Percentiles rank a stretch among this genome's conserved stretches.
phyloP scores from a whole-genome alignment of 192 early-diverging fungal genomes.

The Coemansia javaensis region DNA sequence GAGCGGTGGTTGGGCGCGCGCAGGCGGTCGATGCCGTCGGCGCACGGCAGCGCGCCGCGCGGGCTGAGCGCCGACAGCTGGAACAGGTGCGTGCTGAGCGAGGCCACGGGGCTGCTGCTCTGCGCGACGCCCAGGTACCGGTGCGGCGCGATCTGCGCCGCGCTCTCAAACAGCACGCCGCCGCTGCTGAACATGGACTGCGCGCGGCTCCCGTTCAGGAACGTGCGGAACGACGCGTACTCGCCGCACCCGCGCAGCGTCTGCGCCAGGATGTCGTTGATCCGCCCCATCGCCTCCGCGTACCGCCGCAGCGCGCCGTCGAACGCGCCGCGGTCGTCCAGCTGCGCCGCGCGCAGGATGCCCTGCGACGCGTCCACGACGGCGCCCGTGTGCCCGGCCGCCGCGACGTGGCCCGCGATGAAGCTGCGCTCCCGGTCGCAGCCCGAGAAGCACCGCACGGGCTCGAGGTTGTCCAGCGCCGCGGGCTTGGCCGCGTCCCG shows the following conservation, averaged over 20 bases:
- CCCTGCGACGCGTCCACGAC: conserved; percentile 60
- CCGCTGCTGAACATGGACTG: conserved; percentile 90
- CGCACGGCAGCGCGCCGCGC: conserved; percentile 72
- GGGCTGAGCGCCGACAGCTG: conserved; percentile 78
- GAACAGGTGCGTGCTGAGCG: conserved; percentile 80
- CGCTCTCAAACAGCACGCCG: conserved; percentile 81
- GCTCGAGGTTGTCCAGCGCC: conserved; percentile 66
- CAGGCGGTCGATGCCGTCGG: conserved; percentile 67
- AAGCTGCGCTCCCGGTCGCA: conserved; percentile 74
- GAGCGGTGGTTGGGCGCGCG: conserved; percentile 75
- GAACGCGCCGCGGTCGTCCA: conserved; percentile 58
- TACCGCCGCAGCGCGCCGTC: conserved; percentile 56
- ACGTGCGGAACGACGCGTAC: conserved; percentile 85
- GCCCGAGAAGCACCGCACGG: conserved; percentile 76
- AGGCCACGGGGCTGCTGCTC: conserved; percentile 82
- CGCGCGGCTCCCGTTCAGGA: conserved; percentile 84
- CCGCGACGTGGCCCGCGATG: conserved; percentile 84
- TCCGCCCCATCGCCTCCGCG: conserved; percentile 57
- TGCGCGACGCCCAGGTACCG: conserved; percentile 78
- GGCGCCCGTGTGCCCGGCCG: conserved; percentile 68
- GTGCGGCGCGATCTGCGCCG: conserved; percentile 45
- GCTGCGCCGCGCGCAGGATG: conserved; percentile 53
- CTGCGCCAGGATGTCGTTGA: conserved; percentile 75
- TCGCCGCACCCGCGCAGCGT: conserved; percentile 71
- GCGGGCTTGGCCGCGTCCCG: conserved; percentile 53